Conservation (phyloP, 495 filamentous ascomycete species). For the Penicillium bialowiezense region DNA sequence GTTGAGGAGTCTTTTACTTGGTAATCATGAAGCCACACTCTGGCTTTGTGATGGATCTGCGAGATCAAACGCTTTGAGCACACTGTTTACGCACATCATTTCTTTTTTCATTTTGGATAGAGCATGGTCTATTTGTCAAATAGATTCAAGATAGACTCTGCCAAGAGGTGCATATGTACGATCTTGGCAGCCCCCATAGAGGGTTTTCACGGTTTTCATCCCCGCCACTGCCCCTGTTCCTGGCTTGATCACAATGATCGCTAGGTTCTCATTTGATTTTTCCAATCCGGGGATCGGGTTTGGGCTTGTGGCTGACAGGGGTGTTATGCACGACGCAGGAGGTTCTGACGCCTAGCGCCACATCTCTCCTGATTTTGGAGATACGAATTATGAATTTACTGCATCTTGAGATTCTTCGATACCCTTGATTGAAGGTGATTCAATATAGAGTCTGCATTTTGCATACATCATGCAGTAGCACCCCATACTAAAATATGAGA, state of each 20-base stretch:
- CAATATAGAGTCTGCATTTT: too few species aligned
- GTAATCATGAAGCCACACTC: slow-evolving; percentile 10
- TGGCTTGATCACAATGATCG: neutral
- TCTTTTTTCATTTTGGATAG: neutral
- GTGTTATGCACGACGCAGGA: slow-evolving; percentile 7
- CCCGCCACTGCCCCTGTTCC: neutral
- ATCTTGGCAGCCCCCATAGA: neutral
- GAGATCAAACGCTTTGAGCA: neutral
- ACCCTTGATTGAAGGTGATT: too few species aligned
- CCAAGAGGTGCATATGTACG: neutral
- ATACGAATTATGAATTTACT: neutral
- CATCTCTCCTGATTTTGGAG: neutral
- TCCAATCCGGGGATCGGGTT: neutral
- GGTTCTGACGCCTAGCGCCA: neutral
- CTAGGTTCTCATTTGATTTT: neutral
- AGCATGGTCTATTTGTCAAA: neutral
- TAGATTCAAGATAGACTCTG: neutral
- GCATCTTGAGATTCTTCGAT: too few species aligned
- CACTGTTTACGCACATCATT: neutral
- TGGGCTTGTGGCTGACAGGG: slow-evolving; percentile 5
- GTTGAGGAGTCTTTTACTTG: slow-evolving; percentile 47
- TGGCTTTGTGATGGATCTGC: neutral
- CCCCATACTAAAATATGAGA: too few species aligned
- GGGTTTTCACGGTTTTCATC: neutral
- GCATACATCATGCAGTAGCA: too few species aligned